Evolutionary conservation across 1,284 basidiomycete species (phyloP), one percentile per base, ranked within the genome.

Genomic region (Chondrostereum purpureum): DNA sequence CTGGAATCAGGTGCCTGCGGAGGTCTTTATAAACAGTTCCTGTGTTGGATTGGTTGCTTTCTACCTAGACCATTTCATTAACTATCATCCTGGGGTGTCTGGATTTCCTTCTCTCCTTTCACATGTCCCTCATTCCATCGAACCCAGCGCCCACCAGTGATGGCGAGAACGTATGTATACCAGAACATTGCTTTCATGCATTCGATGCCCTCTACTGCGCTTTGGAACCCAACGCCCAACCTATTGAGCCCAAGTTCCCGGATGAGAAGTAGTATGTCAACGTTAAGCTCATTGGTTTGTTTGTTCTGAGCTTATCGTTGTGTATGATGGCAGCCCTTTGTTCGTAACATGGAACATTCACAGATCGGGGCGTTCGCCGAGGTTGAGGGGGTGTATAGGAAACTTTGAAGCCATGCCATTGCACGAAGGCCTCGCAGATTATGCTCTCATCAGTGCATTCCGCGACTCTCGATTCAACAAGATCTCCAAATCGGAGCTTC

Each of bases 311-410:
- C 20, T 21, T 17, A 13, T 35, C 5, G 17, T 19, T 27, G n/a
- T n/a, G n/a, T n/a, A n/a, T n/a, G n/a, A n/a, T n/a, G n/a, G 24
- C 54, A 94, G 92, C 63, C 92, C 93, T 5, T 72, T 99, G 46
- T 99, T 99, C 65, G 91, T 99, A 24, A 98, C 95, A 2, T 99
- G 95, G 94, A 94, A 92, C 67, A 88, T 70, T 43, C 77, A 69
- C 49, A 75, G 77, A 50, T 63, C 77, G 18, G 77, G 78, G 36
- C 73, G 76, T 49, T 65, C 77, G 18, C 72, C 80, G 31, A 71
- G 80, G 39, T 70, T 99, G 49, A 73, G 95, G 49, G 95, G 95
- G 18, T 99, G 95, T 66, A 98, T 99, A 55, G 95, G 95, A 56
- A 94, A 82, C 60, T 99, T 99, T 60, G 81, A 86, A 38, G 75